These are phyloP conservation scores for Diplodia sapinea DNA, from an alignment of 2,329 filamentous ascomycete species.

Conservation along the genomic window DNA sequence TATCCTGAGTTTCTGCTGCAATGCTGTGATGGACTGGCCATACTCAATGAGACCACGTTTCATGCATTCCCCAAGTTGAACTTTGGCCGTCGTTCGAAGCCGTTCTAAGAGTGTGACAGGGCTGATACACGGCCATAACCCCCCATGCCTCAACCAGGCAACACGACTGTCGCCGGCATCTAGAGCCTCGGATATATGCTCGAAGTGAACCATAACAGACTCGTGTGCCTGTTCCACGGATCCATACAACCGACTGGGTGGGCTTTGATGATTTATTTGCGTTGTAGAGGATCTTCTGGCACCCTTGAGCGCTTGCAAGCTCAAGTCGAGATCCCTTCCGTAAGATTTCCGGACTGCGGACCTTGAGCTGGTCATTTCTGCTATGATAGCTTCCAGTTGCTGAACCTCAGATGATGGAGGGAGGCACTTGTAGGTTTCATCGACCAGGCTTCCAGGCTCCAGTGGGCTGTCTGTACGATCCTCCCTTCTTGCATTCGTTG, in stretches of 20 bases:
- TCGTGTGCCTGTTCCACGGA: background rate
- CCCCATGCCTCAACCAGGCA: conserved; percentile 38
- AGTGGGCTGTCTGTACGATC: too few species aligned
- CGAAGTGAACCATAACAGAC: background rate
- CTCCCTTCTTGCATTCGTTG: too few species aligned
- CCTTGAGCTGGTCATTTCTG: background rate
- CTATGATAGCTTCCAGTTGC: background rate
- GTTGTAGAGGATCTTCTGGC: background rate
- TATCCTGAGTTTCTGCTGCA: conserved; percentile 57
- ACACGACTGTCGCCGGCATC: conserved; percentile 14
- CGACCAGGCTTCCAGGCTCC: too few species aligned
- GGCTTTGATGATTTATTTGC: background rate
- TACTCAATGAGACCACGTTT: conserved; percentile 52
- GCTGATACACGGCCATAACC: conserved; percentile 18
- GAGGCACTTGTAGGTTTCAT: background rate
- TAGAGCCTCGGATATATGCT: background rate
- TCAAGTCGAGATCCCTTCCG: conserved; percentile 1
- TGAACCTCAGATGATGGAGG: background rate
- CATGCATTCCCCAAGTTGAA: conserved; percentile 44
- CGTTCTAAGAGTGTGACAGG: conserved; percentile 52
- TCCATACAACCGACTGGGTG: background rate
- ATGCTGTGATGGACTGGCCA: conserved; percentile 52
- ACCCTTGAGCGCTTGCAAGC: background rate
- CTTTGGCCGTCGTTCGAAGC: conserved; percentile 47
- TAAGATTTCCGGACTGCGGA: conserved; percentile 6